phyloP scores from a whole-genome alignment of 106 monocot genomes.

The Dioscorea zingiberensis region DNA sequence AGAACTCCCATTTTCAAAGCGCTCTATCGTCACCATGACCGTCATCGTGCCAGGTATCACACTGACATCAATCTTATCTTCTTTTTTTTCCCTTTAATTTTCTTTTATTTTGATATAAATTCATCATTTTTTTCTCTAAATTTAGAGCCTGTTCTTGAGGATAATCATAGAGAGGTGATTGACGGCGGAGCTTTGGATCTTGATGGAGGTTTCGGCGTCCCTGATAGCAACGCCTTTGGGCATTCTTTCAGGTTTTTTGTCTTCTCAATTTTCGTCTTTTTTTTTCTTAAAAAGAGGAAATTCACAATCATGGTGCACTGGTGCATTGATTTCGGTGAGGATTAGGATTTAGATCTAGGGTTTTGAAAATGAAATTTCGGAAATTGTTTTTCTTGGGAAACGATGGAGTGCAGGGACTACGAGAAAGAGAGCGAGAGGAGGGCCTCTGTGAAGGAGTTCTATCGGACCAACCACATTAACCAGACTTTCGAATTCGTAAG shows the following conservation, averaged over 20 bases:
- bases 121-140: background rate
- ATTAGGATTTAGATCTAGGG: background rate
- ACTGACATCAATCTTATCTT: no score
- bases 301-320: no score
- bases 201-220: slow-evolving; percentile 16
- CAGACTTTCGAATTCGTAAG: slow-evolving; percentile 49
- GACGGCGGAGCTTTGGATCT: slow-evolving; percentile 11
- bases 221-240: slow-evolving; percentile 28
- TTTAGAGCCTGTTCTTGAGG: background rate
- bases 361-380: background rate
- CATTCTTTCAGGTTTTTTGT: slow-evolving; percentile 26
- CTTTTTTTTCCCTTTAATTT: background rate
- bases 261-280: background rate
- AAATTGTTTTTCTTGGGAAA: no score
- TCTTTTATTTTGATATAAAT: background rate
- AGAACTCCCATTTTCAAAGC: no score
- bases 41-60: background rate
- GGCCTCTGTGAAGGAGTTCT: slow-evolving; percentile 40
- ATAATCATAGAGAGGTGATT: background rate
- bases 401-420: slow-evolving; percentile 32
- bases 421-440: slow-evolving; percentile 31
- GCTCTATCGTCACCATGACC: background rate
- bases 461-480: slow-evolving; percentile 35
- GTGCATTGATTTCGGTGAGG: background rate
- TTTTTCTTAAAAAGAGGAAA: no score